A percentile compares a stretch with the other conserved stretches of the same genome.
Conservation (phyloP, 371 early-diverging fungal genomes). For the Lichtheimia corymbifera region DNA sequence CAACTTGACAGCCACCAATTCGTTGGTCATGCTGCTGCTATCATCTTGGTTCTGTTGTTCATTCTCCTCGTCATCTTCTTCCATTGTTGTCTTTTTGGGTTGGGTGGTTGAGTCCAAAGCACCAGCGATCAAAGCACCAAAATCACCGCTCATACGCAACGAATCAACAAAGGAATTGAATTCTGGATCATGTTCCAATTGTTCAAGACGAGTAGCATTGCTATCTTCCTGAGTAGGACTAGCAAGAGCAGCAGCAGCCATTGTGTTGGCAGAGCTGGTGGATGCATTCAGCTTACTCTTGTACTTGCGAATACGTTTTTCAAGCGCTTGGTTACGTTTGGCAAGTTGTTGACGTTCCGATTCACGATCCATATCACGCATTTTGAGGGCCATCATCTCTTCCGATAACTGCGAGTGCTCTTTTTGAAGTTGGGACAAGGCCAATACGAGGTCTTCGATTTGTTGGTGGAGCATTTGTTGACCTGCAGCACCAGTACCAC, state of each 20-base stretch:
- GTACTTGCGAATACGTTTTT: conserved; percentile 27
- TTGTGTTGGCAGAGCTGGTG: no score
- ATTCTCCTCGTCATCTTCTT: background rate
- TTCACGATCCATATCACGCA: conserved; percentile 52
- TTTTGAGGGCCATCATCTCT: conserved; percentile 46
- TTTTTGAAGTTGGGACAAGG: conserved; percentile 55
- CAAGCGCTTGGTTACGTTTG: conserved; percentile 22
- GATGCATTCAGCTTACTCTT: conserved; percentile 9
- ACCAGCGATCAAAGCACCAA: conserved; percentile 42
- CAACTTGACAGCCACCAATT: background rate
- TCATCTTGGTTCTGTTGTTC: background rate
- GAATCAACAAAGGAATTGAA: conserved; percentile 38
- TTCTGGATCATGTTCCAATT: conserved; percentile 34
- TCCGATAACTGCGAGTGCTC: conserved; percentile 54
- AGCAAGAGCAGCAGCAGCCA: conserved; percentile 1
- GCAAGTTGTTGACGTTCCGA: conserved; percentile 25
- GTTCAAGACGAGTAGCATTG: conserved; percentile 6
- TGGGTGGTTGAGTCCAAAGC: conserved; percentile 22
- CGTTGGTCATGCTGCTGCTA: background rate
- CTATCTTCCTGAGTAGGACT: background rate
- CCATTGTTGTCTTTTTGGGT: background rate
- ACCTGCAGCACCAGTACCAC: background rate
- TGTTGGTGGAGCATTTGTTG: conserved; percentile 43
- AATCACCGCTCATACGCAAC: conserved; percentile 38
- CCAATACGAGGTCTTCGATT: conserved; percentile 61